phyloP scores from a whole-genome alignment of 2,329 filamentous ascomycete species.

The Pseudocercospora vitis region DNA sequence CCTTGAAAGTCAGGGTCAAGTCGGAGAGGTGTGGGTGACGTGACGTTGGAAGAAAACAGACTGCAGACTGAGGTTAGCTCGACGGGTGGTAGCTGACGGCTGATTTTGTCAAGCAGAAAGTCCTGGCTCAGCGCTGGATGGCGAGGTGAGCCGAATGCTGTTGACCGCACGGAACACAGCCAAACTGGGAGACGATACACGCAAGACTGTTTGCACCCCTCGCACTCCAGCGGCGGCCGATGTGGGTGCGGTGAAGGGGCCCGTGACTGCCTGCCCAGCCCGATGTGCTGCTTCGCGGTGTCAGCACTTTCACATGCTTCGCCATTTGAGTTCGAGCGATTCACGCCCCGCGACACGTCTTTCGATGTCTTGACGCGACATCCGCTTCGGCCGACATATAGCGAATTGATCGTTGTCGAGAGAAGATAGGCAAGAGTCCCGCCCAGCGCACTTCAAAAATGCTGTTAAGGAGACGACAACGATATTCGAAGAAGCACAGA shows the following conservation, averaged over 20 bases:
- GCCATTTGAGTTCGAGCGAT: neutral
- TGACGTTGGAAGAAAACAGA: constrained; percentile 16
- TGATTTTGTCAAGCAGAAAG: neutral
- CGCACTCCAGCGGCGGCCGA: neutral
- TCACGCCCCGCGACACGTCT: constrained; percentile 8
- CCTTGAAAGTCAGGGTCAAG: constrained; percentile 2
- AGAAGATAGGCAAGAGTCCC: neutral
- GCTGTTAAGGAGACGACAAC: neutral
- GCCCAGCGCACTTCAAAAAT: no score
- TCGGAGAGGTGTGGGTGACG: constrained; percentile 14
- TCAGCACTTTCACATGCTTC: constrained; percentile 11
- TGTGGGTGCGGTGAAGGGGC: neutral
- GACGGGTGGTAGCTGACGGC: neutral
- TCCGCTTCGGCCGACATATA: neutral
- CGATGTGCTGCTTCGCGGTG: neutral
- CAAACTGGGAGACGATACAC: no score
- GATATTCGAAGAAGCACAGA: neutral
- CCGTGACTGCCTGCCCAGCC: no score
- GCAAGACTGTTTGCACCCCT: no score
- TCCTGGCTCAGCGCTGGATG: neutral
- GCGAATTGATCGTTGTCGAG: no score
- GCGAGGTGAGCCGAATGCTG: no score
- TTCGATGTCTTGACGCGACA: neutral
- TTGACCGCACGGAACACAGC: no score
- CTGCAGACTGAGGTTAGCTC: neutral